phyloP scores from a whole-genome alignment of 495 filamentous ascomycete species.

The Aspergillus nidulans region DNA sequence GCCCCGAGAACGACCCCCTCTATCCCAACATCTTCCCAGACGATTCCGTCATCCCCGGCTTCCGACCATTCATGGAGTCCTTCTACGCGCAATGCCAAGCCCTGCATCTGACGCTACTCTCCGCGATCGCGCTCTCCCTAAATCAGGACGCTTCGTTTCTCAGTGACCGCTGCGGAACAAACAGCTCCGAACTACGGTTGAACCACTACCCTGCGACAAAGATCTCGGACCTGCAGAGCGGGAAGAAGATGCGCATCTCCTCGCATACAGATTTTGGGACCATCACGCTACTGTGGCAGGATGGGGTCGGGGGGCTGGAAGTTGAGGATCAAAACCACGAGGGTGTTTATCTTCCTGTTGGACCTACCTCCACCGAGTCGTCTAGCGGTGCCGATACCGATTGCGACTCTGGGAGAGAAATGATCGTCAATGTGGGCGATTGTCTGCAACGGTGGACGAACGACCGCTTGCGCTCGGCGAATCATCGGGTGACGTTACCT shows the following conservation, averaged over 20 bases:
- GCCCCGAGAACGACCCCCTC: slow-evolving; percentile 42
- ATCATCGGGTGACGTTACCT: slow-evolving; percentile 23
- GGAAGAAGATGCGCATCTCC: slow-evolving; percentile 27
- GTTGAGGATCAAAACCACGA: slow-evolving; percentile 30
- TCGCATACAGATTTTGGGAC: slow-evolving; percentile 47
- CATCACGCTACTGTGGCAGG: slow-evolving; percentile 49
- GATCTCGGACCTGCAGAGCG: slow-evolving; percentile 16
- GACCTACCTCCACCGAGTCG: background rate
- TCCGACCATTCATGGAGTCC: slow-evolving; percentile 51
- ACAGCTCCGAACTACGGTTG: slow-evolving; percentile 48
- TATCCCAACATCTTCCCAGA: slow-evolving; percentile 55
- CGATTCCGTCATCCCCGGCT: slow-evolving; percentile 53
- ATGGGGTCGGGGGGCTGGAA: slow-evolving; percentile 42
- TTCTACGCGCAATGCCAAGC: slow-evolving; percentile 32
- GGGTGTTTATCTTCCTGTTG: slow-evolving; percentile 4
- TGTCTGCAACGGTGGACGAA: slow-evolving; percentile 60
- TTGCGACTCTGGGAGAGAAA: slow-evolving; percentile 22
- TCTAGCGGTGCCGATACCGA: background rate
- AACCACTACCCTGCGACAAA: slow-evolving; percentile 36
- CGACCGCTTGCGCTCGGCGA: slow-evolving; percentile 39
- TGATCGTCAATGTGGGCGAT: slow-evolving; percentile 64
- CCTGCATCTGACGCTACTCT: slow-evolving; percentile 31
- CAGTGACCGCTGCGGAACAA: slow-evolving; percentile 37
- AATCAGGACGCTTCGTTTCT: slow-evolving; percentile 44
- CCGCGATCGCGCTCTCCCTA: slow-evolving; percentile 39